These are phyloP conservation scores for Chalciporus pseudorubinellus DNA, from an alignment of 768 basidiomycete species.

Conservation along the genomic window DNA sequence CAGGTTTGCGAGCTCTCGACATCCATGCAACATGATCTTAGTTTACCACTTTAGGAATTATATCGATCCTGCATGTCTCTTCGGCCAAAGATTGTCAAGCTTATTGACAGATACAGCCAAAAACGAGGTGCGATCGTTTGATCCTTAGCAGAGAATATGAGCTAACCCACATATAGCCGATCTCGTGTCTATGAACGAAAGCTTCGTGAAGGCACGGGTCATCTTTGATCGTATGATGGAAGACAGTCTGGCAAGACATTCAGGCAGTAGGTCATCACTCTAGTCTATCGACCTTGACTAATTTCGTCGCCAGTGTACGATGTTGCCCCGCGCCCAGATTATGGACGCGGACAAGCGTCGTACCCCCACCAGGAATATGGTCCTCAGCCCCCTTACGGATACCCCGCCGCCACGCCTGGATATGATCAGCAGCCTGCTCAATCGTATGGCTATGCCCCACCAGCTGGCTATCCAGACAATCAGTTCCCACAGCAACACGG, in stretches of 20 bases:
- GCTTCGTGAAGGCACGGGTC: slow-evolving; percentile 81
- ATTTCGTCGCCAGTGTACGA: slow-evolving; percentile 50
- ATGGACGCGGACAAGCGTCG: slow-evolving; percentile 21
- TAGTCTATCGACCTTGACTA: slow-evolving; percentile 3
- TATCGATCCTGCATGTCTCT: slow-evolving; percentile 88
- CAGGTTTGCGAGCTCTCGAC: slow-evolving; percentile 46
- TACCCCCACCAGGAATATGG: slow-evolving; percentile 34
- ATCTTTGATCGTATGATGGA: slow-evolving; percentile 96
- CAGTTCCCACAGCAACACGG: slow-evolving; percentile 27
- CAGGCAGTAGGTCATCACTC: slow-evolving; percentile 45
- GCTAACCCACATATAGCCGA: slow-evolving; percentile 57
- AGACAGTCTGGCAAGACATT: slow-evolving; percentile 76
- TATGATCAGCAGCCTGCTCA: slow-evolving; percentile 46
- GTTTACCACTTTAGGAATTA: slow-evolving; percentile 56
- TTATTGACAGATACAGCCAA: slow-evolving; percentile 97
- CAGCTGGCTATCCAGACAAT: slow-evolving; percentile 25
- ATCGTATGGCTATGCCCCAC: slow-evolving; percentile 23
- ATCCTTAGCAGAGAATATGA: not conserved
- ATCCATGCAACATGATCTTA: slow-evolving; percentile 6
- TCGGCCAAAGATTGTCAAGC: slow-evolving; percentile 91
- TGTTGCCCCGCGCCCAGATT: slow-evolving; percentile 28
- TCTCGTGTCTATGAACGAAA: slow-evolving; percentile 91
- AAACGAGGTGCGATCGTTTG: slow-evolving; percentile 57
- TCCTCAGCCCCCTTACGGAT: slow-evolving; percentile 47
- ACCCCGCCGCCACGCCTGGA: slow-evolving; percentile 32